Base-by-base conservation (phyloP, 805 yeast species). In the Saccharomycopsis fermentans region DNA sequence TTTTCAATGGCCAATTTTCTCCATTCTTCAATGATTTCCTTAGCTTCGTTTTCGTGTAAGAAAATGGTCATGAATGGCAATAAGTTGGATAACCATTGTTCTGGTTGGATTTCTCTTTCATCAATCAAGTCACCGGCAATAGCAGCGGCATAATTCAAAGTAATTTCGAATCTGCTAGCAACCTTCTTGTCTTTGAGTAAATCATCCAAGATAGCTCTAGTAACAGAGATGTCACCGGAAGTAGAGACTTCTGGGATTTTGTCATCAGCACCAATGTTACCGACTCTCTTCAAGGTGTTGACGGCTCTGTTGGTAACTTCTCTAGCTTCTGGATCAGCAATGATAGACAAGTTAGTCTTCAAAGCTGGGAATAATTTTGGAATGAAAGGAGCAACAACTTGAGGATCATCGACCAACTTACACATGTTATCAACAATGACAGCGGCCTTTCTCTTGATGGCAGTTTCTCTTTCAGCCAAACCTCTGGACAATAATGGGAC, bases 311-410 rank as follows among this genome's bases (percentile, higher is more conserved):
- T 81, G 70, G 99, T 94, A 74, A 94, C 98, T 68, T 88, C 92
- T 81, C 99, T 92, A 69, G 99, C 99, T 82, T 94, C 99, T 75
- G 99, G 99, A 79, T 94, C 99, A 77, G 99, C 99, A 80, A 94
- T 91, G 81, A 88, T 90, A 73, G 87, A 79, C 81, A 86, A 84
- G 88, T 94, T 94, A 74, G 84, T 76, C 85, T 89, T 89, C 78
- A 94, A 82, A 72, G 97, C 88, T 75, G 99, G 99, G 82, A 90
- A 87, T 72, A 94, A 84, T 74, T 86, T 87, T 78, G 81, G 80
- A 86, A 94, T 81, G 89, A 94, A 94, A 68, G 99, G 99, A 82
- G 98, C 99, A 79, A 94, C 96, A 74, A 94, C 95, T 81, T 94
- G 98, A 70, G 99, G 99, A 76, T 94, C 99, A 75, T 94, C 99